Conservation (phyloP, 495 filamentous ascomycete species). For the Trichoderma reesei region DNA sequence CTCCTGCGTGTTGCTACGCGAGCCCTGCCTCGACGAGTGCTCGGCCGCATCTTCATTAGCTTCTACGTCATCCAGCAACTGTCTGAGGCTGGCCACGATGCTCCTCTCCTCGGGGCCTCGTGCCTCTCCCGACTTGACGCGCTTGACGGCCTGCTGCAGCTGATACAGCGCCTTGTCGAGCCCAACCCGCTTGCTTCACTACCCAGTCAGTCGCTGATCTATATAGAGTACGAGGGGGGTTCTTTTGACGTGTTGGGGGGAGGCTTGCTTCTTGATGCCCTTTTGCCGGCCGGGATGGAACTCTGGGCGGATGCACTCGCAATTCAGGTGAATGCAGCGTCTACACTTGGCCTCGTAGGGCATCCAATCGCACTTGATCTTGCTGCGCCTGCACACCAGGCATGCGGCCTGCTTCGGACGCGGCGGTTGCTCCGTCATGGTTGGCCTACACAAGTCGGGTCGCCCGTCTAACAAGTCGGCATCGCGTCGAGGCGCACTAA, state of each 20-base stretch:
- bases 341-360: slow-evolving; percentile 44
- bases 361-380: slow-evolving; percentile 54
- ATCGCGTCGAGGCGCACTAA: not conserved
- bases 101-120: slow-evolving; percentile 43
- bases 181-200: slow-evolving; percentile 56
- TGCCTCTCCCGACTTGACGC: slow-evolving; percentile 38
- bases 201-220: slow-evolving; percentile 14
- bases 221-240: not conserved
- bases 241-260: not conserved
- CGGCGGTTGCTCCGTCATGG: slow-evolving; percentile 4
- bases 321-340: slow-evolving; percentile 47
- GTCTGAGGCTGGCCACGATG: slow-evolving; percentile 46
- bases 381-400: slow-evolving; percentile 57
- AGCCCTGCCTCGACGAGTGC: slow-evolving; percentile 21
- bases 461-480: not conserved
- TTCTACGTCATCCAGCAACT: slow-evolving; percentile 32
- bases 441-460: not conserved
- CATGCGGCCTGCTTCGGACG: slow-evolving; percentile 49
- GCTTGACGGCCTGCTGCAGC: slow-evolving; percentile 61
- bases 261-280: slow-evolving; percentile 60
- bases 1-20: slow-evolving; percentile 16
- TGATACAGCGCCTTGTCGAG: slow-evolving; percentile 64
- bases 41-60: slow-evolving; percentile 12
- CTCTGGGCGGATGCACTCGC: slow-evolving; percentile 55
- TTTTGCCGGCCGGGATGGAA: slow-evolving; percentile 64